Evolutionary conservation across 495 filamentous ascomycete species (phyloP), one percentile per base, ranked within the genome.

Genomic region (Recurvomyces mirabilis): DNA sequence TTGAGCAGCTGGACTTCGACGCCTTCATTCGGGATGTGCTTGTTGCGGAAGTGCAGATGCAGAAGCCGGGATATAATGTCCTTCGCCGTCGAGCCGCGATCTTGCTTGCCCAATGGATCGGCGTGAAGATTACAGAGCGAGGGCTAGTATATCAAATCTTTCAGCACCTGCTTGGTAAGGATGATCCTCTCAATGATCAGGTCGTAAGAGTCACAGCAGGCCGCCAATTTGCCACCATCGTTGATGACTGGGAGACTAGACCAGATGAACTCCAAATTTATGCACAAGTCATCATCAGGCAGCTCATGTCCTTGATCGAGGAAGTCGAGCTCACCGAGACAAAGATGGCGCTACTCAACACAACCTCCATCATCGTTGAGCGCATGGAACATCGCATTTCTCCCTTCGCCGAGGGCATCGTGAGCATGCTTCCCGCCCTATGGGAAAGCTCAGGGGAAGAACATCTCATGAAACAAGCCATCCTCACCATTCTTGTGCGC

Each of bases 171-270:
- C 70, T 96, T 12, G 78, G 86, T 55, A 72, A 73, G 18, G 67
- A 74, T 11, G 87, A 94, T 57, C 65, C 73, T 1, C 67, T 78
- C 49, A 98, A 98, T 56, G 91, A 98, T 56, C 71, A 85, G 33
- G 86, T 95, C 5, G 91, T 98, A 24, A 81, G 87, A 11, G 78
- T 95, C 29, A 94, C 89, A 0, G 84, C 91, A 4, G 91, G 86
- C 9, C 73, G 84, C 42, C 83, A 93, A 55, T 73, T 98, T 20
- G 81, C 79, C 57, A 66, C 69, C 24, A 70, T 93, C 21, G 71
- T 83, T n/a, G 78, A 91, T 34, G 82, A 87, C 4, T 87, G 82
- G 58, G 81, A 82, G n/a, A 94, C 94, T 55, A 65, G 69, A 3
- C 60, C 76, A 0, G 73, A 80, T 15, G 53, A 59, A 7, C 94